A percentile compares a stretch with the other conserved stretches of the same genome.
Conservation (phyloP, 2,329 filamentous ascomycete genomes). For the Gnomoniopsis smithogilvyi region DNA sequence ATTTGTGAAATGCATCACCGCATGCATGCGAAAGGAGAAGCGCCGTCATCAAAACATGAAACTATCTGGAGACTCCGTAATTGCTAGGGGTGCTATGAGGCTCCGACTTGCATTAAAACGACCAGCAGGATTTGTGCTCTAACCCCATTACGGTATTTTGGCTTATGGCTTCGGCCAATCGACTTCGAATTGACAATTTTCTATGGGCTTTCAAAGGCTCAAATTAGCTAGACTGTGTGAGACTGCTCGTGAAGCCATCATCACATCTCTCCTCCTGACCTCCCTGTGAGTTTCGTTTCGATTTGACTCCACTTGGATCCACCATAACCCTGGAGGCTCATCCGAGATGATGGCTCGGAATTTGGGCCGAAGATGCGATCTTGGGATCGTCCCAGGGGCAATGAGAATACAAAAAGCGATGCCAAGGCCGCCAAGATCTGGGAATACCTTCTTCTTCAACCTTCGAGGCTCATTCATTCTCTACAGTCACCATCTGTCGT, state of each 20-base stretch:
- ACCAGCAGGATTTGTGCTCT: background rate
- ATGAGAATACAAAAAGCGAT: constrained; percentile 1
- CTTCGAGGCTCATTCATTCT: constrained; percentile 9
- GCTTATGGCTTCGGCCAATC: background rate
- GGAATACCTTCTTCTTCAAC: constrained; percentile 1
- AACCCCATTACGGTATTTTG: background rate
- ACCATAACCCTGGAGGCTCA: constrained; percentile 5
- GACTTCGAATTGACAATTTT: background rate
- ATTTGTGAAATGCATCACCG: background rate
- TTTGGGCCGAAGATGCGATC: constrained; percentile 1
- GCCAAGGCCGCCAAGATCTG: constrained; percentile 1
- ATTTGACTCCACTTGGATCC: constrained; percentile 4
- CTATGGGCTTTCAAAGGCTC: background rate
- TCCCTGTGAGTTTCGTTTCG: constrained; percentile 4
- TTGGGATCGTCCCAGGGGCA: background rate
- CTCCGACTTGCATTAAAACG: background rate
- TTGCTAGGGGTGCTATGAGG: constrained; percentile 2
- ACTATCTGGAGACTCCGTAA: background rate
- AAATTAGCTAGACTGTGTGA: background rate
- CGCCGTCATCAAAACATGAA: constrained; percentile 11
- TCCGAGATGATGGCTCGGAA: constrained; percentile 9
- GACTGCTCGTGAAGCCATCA: background rate
- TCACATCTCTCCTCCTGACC: background rate
- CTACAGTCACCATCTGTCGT: background rate
- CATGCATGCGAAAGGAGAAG: background rate